phyloP scores from a whole-genome alignment of 805 yeast genomes.

The Kluyveromyces aestuarii region DNA sequence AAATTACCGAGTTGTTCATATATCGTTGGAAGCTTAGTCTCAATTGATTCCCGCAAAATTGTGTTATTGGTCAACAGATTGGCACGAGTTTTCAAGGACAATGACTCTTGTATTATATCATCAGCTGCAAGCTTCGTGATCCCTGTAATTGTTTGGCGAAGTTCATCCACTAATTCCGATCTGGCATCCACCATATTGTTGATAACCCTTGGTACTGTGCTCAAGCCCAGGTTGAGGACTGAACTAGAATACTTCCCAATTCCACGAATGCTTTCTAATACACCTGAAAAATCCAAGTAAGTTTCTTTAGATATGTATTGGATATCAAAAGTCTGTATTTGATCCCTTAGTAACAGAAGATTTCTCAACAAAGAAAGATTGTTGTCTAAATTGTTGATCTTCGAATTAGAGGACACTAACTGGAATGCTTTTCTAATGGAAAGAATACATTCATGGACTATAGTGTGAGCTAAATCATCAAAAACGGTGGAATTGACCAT shows the following conservation, averaged over 20 bases:
- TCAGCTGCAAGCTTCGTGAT: slow-evolving; percentile 52
- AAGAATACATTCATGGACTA: slow-evolving; percentile 66
- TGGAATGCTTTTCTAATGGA: slow-evolving; percentile 50
- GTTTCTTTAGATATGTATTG: slow-evolving; percentile 65
- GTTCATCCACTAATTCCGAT: slow-evolving; percentile 60
- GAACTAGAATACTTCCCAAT: slow-evolving; percentile 21
- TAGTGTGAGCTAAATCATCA: slow-evolving; percentile 82
- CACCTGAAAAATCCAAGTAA: slow-evolving; percentile 73
- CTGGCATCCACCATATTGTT: slow-evolving; percentile 75
- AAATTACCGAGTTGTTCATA: slow-evolving; percentile 43
- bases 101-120: slow-evolving; percentile 41
- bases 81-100: slow-evolving; percentile 16
- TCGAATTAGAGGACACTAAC: slow-evolving; percentile 31
- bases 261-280: slow-evolving; percentile 41
- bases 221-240: slow-evolving; percentile 45
- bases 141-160: slow-evolving; percentile 60
- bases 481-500: slow-evolving; percentile 68
- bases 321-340: slow-evolving; percentile 69
- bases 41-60: slow-evolving; percentile 41
- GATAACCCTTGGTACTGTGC: slow-evolving; percentile 69
- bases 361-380: slow-evolving; percentile 65
- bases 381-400: slow-evolving; percentile 36
- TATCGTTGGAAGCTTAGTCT: slow-evolving; percentile 47
- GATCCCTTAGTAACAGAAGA: slow-evolving; percentile 58
- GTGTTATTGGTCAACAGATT: slow-evolving; percentile 22